These are phyloP conservation scores for Gossypium trilobum DNA, from an alignment of 441 rosid genomes.

Conservation along the genomic window DNA sequence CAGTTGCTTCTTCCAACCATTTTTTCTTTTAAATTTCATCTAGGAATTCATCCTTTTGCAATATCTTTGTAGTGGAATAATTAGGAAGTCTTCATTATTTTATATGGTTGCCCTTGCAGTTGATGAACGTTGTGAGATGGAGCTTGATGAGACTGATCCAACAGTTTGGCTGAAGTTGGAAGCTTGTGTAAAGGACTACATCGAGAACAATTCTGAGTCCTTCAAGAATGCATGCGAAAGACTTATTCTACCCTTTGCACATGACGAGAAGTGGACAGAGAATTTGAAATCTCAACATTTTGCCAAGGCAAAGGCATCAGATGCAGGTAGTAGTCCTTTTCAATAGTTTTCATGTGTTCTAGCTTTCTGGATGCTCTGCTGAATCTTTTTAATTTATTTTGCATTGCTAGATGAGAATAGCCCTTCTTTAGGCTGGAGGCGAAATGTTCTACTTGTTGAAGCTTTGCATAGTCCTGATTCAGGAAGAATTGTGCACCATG, in stretches of 20 bases:
- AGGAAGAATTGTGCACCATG: conserved; percentile 71
- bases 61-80: neutral
- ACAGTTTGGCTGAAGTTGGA: conserved; percentile 85
- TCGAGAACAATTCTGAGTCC: conserved; percentile 53
- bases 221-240: conserved; percentile 64
- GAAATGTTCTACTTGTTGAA: conserved; percentile 80
- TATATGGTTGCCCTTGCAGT: conserved; percentile 38
- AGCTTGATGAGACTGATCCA: conserved; percentile 97
- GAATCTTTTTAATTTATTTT: conserved; percentile 20
- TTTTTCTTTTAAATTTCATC: neutral
- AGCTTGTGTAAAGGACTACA: conserved; percentile 72
- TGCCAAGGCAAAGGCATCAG: conserved; percentile 35
- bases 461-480: conserved; percentile 84
- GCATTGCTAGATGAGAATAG: conserved; percentile 42
- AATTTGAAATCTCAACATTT: conserved; percentile 40
- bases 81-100: conserved; percentile 14
- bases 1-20: neutral
- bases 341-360: neutral
- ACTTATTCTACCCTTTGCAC: conserved; percentile 64
- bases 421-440: conserved; percentile 91
- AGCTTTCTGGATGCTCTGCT: conserved; percentile 5
- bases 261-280: conserved; percentile 62
- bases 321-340: conserved; percentile 42
- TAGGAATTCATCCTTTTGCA: neutral
- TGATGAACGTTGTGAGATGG: conserved; percentile 96